Conservation (phyloP, 1,284 basidiomycete species). For the Apiotrichum mycotoxinovorans region DNA sequence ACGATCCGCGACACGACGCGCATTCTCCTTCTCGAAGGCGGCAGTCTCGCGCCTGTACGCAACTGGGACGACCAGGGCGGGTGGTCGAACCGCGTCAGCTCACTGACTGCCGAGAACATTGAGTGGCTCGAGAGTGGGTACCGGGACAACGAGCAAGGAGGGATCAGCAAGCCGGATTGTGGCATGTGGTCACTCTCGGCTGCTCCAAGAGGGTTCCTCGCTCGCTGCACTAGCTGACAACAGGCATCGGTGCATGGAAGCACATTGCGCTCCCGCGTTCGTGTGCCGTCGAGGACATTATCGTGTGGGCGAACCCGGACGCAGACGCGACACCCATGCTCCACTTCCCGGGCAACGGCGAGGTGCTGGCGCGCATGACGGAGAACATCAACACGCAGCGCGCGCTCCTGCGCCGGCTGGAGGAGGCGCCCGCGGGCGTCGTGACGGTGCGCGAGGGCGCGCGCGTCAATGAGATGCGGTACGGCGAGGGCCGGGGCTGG, state of each 20-base stretch:
- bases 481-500: slow-evolving; percentile 41
- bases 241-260: slow-evolving; percentile 79
- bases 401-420: slow-evolving; percentile 60
- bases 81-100: slow-evolving; percentile 86
- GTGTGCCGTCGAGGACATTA: slow-evolving; percentile 74
- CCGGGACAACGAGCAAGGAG: no score
- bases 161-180: no score
- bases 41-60: slow-evolving; percentile 65
- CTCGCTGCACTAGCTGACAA: not conserved
- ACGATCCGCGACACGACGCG: slow-evolving; percentile 11
- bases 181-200: no score
- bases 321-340: slow-evolving; percentile 48
- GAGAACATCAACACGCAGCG: slow-evolving; percentile 90
- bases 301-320: slow-evolving; percentile 68
- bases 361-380: slow-evolving; percentile 69
- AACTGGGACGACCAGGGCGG: slow-evolving; percentile 62
- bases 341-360: slow-evolving; percentile 39
- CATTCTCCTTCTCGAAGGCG: slow-evolving; percentile 73
- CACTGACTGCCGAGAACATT: slow-evolving; percentile 79
- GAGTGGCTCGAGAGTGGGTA: slow-evolving; percentile 67
- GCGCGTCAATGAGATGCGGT: slow-evolving; percentile 41
- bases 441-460: slow-evolving; percentile 39
- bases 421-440: slow-evolving; percentile 20
- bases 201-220: no score
- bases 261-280: slow-evolving; percentile 70